Percentiles rank a stretch among this genome's conserved stretches.
Conservation (phyloP, 371 early-diverging fungal species). For the Gilbertella persicaria region DNA sequence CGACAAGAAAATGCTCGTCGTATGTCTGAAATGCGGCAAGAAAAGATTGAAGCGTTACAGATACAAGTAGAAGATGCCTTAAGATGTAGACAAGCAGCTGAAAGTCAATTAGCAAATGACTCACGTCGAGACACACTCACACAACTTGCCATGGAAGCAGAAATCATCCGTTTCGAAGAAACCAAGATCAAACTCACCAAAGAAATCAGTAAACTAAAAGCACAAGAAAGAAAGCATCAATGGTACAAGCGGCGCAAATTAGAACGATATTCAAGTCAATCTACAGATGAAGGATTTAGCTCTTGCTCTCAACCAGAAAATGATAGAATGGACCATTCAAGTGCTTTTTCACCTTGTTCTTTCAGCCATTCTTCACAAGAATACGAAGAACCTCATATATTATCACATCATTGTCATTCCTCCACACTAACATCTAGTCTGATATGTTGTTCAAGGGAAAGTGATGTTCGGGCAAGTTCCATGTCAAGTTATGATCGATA, state of each 20-base stretch:
- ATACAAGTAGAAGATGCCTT: conserved; percentile 40
- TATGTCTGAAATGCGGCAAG: conserved; percentile 37
- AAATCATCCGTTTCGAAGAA: conserved; percentile 21
- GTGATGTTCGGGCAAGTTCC: conserved; percentile 30
- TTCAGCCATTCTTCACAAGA: conserved; percentile 4
- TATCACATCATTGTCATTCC: not conserved
- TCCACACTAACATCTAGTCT: not conserved
- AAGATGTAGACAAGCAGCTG: conserved; percentile 10
- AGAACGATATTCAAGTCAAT: conserved; percentile 19
- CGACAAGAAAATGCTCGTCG: conserved; percentile 54
- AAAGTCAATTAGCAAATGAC: conserved; percentile 27
- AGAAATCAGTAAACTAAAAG: conserved; percentile 51
- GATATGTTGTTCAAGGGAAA: conserved; percentile 20
- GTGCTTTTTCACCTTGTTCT: conserved; percentile 3
- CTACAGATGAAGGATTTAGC: conserved; percentile 15
- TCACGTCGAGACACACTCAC: conserved; percentile 12
- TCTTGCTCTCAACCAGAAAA: conserved; percentile 3
- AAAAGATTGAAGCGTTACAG: conserved; percentile 39
- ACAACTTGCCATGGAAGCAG: conserved; percentile 19
- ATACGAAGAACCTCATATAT: not conserved
- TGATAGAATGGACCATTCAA: not conserved
- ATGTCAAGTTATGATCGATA: conserved; percentile 7
- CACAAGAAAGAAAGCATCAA: conserved; percentile 67
- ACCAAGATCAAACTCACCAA: conserved; percentile 26
- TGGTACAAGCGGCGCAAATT: conserved; percentile 63